Base-by-base conservation (phyloP, 2,329 filamentous ascomycete species). In the Botryotinia convoluta region DNA sequence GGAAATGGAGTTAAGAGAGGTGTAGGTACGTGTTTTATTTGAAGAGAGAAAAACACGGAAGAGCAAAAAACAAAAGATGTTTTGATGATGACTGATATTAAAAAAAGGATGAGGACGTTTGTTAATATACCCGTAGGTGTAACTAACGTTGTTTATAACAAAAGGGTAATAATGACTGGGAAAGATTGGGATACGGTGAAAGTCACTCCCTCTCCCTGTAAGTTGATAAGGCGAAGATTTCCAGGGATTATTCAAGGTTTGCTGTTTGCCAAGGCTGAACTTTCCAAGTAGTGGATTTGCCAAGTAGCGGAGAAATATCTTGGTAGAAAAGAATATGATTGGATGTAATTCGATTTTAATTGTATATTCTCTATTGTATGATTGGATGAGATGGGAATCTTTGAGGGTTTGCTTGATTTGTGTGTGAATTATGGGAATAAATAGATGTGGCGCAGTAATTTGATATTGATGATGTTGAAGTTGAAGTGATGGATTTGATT, bases 171-270 rank as follows among this genome's bases (percentile, higher is more conserved):
- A 26, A 37, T 26, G 4, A 61, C 22, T 61, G 12, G 59, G 35
- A n/a, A 60, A 22, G 29, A 12, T 60, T 60, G 48, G 48, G 48
- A 54, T 51, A 67, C 64, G 64, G 64, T 68, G 64, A 68, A 68
- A 54, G 64, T 29, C 8, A 54, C 37, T 16, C 22, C 14, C 35
- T 26, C 35, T n/a, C 37, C 22, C 45, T 57, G n/a, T 22, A 45
- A 35, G 64, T 29, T 54, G 64, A 67, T 54, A 67, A 54, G 64
- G 64, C 26, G 35, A 39, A 37, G 45, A 39, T 20, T 3, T 29
- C 37, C 45, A 32, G 20, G n/a, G 42, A 64, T 64, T 22, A 64
- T 68, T 68, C 62, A 54, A 68, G 64, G 45, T 68, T 35, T 54
- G 45, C 4, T 54, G 16, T 39, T 54, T 57, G 64, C 64, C 64